A percentile compares a stretch with the other conserved stretches of the same genome.
phyloP scores from a whole-genome alignment of 441 rosid genomes.

The Euphorbia corollata region DNA sequence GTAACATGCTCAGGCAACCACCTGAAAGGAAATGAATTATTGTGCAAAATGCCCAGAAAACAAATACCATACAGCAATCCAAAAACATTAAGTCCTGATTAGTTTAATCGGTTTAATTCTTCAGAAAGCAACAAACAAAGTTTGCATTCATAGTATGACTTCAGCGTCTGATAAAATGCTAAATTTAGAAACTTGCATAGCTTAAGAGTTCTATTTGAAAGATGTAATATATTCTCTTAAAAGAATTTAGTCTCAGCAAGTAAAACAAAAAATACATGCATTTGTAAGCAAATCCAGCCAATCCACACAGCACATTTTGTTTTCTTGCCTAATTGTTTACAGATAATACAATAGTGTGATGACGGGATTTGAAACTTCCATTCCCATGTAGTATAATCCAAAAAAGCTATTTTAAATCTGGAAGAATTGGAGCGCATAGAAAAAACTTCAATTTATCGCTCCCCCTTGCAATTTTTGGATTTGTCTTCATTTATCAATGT shows the following conservation, averaged over 20 bases:
- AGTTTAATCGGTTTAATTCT: background rate
- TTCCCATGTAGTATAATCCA: background rate
- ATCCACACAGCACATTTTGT: background rate
- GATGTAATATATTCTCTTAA: background rate
- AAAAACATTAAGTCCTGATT: slow-evolving; percentile 5
- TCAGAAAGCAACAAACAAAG: background rate
- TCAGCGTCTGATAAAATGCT: background rate
- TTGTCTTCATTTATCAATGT: background rate
- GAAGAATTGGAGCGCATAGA: background rate
- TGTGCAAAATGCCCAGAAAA: background rate
- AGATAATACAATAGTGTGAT: background rate
- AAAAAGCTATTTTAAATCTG: background rate
- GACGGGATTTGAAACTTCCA: too few species aligned
- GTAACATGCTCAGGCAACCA: slow-evolving; percentile 97
- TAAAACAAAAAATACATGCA: background rate
- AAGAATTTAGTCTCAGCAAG: background rate
- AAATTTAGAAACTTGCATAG: background rate
- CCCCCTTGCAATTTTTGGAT: background rate
- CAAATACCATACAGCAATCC: background rate
- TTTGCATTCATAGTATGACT: background rate
- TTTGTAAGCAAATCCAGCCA: background rate
- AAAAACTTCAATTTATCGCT: background rate
- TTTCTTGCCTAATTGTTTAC: background rate
- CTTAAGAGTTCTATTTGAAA: background rate
- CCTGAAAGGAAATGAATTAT: slow-evolving; percentile 29